Percentiles rank a stretch among this genome's conserved stretches.
Conservation (phyloP, 2,329 filamentous ascomycete genomes). For the Neurospora sp. region DNA sequence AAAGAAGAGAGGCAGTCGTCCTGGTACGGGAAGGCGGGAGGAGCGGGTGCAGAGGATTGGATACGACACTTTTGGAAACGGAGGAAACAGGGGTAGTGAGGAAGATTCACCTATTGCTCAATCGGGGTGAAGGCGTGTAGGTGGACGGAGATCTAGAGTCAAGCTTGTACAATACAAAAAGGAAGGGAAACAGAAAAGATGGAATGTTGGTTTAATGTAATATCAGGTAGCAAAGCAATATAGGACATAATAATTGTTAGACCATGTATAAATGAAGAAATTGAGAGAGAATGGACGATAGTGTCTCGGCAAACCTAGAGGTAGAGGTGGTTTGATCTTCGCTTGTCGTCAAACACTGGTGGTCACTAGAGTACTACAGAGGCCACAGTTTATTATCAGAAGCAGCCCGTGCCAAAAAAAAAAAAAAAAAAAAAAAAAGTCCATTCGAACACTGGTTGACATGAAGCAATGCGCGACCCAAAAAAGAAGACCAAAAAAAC, state of each 20-base stretch:
- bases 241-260: not conserved
- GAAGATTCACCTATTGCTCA: not conserved
- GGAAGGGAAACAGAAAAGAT: not conserved
- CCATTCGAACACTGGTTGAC: too few relatives aligned
- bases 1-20: not conserved
- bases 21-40: not conserved
- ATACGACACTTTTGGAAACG: not conserved
- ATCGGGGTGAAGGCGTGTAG: not conserved
- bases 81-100: not conserved
- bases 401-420: too few relatives aligned
- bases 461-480: too few relatives aligned
- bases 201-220: not conserved
- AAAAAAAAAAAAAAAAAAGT: too few relatives aligned
- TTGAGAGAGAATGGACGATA: not conserved
- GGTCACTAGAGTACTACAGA: not conserved
- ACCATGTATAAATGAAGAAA: not conserved
- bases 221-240: not conserved
- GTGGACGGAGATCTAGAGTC: not conserved
- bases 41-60: not conserved
- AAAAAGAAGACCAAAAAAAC: not conserved
- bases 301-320: not conserved
- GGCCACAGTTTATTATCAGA: too few relatives aligned
- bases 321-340: not conserved
- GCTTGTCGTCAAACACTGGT: not conserved
- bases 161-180: not conserved